Evolutionary conservation across 306 rosid genomes (phyloP).

Genomic region (Citrullus mucosospermus): DNA sequence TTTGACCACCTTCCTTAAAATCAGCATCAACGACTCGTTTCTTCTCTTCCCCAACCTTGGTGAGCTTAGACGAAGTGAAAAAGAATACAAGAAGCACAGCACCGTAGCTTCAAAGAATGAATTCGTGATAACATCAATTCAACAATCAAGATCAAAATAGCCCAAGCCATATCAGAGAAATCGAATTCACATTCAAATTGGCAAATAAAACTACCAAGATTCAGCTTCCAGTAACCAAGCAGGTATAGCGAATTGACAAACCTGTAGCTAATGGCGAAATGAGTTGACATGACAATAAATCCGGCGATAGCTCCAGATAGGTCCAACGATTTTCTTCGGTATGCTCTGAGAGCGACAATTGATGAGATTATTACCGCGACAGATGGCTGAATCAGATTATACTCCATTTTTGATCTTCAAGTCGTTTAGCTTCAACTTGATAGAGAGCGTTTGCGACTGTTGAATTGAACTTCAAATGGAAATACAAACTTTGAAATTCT

Average conservation of each 20-base stretch:
- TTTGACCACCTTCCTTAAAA: conserved; percentile 80
- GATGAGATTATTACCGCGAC: conserved; percentile 33
- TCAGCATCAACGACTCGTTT: conserved; percentile 69
- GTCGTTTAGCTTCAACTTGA: not conserved
- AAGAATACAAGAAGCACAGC: conserved; percentile 73
- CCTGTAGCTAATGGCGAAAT: conserved; percentile 54
- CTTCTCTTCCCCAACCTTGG: conserved; percentile 61
- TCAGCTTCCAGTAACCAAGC: not conserved
- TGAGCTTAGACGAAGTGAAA: conserved; percentile 59
- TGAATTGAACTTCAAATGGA: not conserved
- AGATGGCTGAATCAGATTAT: conserved; percentile 18
- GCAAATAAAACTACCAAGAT: not conserved
- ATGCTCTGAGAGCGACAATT: conserved; percentile 43
- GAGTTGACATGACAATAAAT: conserved; percentile 53
- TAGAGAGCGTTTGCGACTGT: not conserved
- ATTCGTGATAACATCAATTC: not conserved
- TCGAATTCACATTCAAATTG: not conserved
- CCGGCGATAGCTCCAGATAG: conserved; percentile 74
- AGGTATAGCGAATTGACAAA: not conserved
- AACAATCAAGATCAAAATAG: not conserved
- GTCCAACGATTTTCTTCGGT: conserved; percentile 50
- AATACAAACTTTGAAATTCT: not conserved
- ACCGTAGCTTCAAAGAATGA: conserved; percentile 34
- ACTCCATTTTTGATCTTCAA: conserved; percentile 16
- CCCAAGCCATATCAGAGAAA: not conserved